Percentiles rank a stretch among this genome's conserved stretches.
Evolutionary conservation across 208 protist species (phyloP).

Genomic region (Crithidia mellificae): DNA sequence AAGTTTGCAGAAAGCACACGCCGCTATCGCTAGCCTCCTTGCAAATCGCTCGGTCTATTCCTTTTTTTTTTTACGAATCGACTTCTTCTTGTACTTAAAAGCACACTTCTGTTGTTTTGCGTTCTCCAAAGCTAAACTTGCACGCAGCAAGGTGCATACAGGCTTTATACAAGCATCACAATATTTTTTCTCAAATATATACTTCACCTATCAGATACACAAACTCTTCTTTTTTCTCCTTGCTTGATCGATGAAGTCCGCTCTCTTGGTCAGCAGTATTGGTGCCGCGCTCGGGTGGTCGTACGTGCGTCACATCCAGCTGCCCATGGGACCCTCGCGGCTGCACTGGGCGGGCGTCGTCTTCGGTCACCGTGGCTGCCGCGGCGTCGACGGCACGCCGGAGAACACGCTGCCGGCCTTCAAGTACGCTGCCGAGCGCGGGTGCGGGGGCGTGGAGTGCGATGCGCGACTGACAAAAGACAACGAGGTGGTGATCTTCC

Average conservation of each 20-base stretch:
- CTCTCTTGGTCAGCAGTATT: constrained; percentile 25
- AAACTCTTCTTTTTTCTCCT: not conserved
- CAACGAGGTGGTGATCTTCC: constrained; percentile 82
- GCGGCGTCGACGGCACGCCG: constrained; percentile 61
- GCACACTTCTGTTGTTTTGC: too few relatives aligned
- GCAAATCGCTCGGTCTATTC: too few relatives aligned
- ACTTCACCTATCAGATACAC: not conserved
- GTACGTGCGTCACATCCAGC: constrained; percentile 67
- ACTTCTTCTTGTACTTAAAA: too few relatives aligned
- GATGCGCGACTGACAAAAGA: constrained; percentile 89
- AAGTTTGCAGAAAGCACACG: too few relatives aligned
- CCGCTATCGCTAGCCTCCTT: too few relatives aligned
- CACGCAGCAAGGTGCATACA: too few relatives aligned
- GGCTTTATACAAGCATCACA: too few relatives aligned
- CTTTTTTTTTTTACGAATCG: too few relatives aligned
- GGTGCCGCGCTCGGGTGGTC: constrained; percentile 65
- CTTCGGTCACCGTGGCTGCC: constrained; percentile 90
- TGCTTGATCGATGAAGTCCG: constrained; percentile 21
- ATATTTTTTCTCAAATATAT: not conserved
- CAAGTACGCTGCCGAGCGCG: constrained; percentile 75
- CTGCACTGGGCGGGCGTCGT: constrained; percentile 75
- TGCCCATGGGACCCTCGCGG: constrained; percentile 73
- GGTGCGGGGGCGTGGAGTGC: constrained; percentile 75
- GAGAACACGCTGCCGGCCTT: constrained; percentile 91
- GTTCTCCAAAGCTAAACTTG: too few relatives aligned